A percentile compares a stretch with the other conserved stretches of the same genome.
Conservation (phyloP, 768 basidiomycete genomes). For the Lentinula aciculospora region DNA sequence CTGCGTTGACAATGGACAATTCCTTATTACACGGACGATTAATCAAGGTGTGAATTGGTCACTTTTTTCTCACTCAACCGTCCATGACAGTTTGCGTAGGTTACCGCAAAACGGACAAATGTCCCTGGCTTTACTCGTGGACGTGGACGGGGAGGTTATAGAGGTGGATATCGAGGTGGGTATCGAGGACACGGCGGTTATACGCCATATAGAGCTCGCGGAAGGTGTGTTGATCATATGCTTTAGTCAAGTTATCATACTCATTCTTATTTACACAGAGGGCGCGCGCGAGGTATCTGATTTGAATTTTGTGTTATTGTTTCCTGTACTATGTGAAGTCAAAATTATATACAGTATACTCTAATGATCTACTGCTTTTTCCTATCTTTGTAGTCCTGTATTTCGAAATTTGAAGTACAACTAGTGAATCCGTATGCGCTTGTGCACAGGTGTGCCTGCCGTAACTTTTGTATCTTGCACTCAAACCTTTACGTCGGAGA, state of each 20-base stretch:
- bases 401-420: not conserved
- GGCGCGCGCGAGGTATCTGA: constrained; percentile 73
- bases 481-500: not conserved
- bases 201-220: constrained; percentile 45
- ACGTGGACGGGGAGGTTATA: constrained; percentile 64
- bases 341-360: not conserved
- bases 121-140: constrained; percentile 85
- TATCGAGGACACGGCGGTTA: constrained; percentile 48
- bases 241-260: not conserved
- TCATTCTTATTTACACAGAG: constrained; percentile 30
- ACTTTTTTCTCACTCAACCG: not conserved
- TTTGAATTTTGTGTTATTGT: not conserved
- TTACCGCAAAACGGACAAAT: constrained; percentile 94
- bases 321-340: not conserved
- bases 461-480: not conserved
- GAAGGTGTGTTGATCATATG: constrained; percentile 13
- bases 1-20: constrained; percentile 90
- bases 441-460: not conserved
- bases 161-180: constrained; percentile 55
- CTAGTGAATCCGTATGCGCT: too few species aligned
- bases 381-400: not conserved
- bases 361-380: not conserved
- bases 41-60: constrained; percentile 54
- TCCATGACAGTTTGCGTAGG: constrained; percentile 39
- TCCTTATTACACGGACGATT: constrained; percentile 91